A percentile compares a stretch with the other conserved stretches of the same genome.
These are phyloP conservation scores for Arthromyces matolae DNA, from an alignment of 768 basidiomycete species.

Conservation along the genomic window DNA sequence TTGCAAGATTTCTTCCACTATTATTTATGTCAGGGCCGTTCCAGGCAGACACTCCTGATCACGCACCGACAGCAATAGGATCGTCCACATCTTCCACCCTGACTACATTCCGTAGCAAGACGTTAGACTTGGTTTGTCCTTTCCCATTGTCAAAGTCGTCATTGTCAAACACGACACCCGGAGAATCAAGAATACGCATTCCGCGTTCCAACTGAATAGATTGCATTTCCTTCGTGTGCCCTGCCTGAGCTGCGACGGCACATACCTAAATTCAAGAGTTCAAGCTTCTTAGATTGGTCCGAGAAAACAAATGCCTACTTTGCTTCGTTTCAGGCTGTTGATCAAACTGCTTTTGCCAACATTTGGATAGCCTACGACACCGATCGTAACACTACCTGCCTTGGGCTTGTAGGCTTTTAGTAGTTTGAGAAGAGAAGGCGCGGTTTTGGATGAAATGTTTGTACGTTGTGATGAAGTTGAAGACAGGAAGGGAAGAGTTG, in stretches of 20 bases:
- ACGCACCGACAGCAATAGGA: slow-evolving; percentile 81
- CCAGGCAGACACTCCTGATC: neutral
- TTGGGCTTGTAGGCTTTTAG: slow-evolving; percentile 80
- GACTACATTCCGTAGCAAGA: slow-evolving; percentile 83
- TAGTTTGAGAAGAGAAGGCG: slow-evolving; percentile 73
- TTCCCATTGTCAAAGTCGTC: slow-evolving; percentile 42
- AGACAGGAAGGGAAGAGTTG: slow-evolving; percentile 88
- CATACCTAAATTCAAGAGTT: slow-evolving; percentile 73
- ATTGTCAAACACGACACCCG: slow-evolving; percentile 95
- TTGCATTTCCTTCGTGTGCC: slow-evolving; percentile 90
- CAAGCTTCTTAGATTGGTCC: neutral
- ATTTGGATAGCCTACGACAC: slow-evolving; percentile 95
- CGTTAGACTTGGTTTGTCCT: slow-evolving; percentile 49
- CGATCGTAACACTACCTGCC: slow-evolving; percentile 73
- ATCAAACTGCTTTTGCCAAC: slow-evolving; percentile 95
- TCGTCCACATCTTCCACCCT: slow-evolving; percentile 91
- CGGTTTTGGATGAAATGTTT: slow-evolving; percentile 75
- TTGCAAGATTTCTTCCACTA: slow-evolving; percentile 83
- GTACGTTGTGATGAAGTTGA: slow-evolving; percentile 72
- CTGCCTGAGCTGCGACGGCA: slow-evolving; percentile 90
- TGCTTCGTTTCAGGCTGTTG: slow-evolving; percentile 85
- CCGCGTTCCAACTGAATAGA: slow-evolving; percentile 91
- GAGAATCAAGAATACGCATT: slow-evolving; percentile 89
- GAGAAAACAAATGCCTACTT: slow-evolving; percentile 38
- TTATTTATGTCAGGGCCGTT: neutral